phyloP scores from a whole-genome alignment of 805 yeast species.

The Candida sithepensis region DNA sequence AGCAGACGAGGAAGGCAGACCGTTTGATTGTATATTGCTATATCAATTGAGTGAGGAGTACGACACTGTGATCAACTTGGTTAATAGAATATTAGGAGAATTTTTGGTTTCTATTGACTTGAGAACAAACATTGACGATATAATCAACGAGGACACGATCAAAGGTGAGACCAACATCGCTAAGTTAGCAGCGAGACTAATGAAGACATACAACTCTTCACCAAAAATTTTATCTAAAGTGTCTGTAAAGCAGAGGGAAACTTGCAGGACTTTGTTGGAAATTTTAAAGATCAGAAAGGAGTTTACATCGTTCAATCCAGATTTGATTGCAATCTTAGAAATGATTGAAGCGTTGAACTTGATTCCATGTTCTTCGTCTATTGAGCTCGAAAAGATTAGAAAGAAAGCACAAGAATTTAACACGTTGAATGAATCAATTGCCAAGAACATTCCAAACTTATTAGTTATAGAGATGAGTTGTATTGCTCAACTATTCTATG shows the following conservation, averaged over 20 bases:
- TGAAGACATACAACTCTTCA: constrained; percentile 49
- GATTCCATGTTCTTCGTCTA: constrained; percentile 53
- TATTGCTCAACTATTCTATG: constrained; percentile 54
- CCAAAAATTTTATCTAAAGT: constrained; percentile 57
- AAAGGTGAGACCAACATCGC: constrained; percentile 46
- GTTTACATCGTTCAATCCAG: constrained; percentile 54
- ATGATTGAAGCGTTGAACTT: constrained; percentile 58
- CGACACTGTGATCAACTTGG: constrained; percentile 69
- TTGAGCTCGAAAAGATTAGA: constrained; percentile 57
- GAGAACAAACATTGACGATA: constrained; percentile 18
- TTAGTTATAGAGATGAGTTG: constrained; percentile 80
- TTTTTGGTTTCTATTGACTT: constrained; percentile 63
- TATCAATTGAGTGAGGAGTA: constrained; percentile 88
- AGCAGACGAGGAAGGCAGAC: constrained; percentile 90
- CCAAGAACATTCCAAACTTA: constrained; percentile 76
- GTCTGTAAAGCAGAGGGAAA: constrained; percentile 52
- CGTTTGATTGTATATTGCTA: constrained; percentile 76
- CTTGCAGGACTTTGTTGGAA: constrained; percentile 60
- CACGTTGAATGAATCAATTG: constrained; percentile 62
- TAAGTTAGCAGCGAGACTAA: constrained; percentile 41
- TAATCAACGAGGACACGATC: constrained; percentile 15
- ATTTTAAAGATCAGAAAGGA: constrained; percentile 64
- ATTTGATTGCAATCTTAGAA: constrained; percentile 37
- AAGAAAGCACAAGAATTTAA: constrained; percentile 62
- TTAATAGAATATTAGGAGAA: constrained; percentile 78